These are phyloP conservation scores for Magnusiomyces tetraspermus DNA, from an alignment of 1,139 yeast species.

Conservation along the genomic window DNA sequence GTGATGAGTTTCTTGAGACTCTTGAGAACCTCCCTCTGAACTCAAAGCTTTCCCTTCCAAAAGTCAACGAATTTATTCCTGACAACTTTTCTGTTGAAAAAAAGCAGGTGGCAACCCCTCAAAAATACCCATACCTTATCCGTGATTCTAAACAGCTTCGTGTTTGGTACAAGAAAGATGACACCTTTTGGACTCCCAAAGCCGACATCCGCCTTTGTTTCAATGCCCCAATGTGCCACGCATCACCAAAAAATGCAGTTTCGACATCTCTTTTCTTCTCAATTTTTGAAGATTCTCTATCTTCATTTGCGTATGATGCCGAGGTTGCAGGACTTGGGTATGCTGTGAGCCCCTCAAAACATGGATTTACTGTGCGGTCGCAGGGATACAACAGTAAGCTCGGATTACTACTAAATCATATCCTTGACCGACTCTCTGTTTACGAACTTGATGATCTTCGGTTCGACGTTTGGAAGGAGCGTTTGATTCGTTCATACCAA, in stretches of 20 bases:
- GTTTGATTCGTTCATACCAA: conserved; percentile 48
- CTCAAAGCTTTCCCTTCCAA: conserved; percentile 50
- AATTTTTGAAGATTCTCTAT: conserved; percentile 63
- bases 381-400: conserved; percentile 82
- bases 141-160: conserved; percentile 36
- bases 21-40: conserved; percentile 31
- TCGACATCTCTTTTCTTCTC: conserved; percentile 56
- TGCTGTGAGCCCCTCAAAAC: conserved; percentile 49
- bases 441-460: conserved; percentile 48
- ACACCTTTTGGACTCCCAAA: conserved; percentile 81
- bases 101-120: conserved; percentile 33
- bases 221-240: conserved; percentile 51
- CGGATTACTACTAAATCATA: conserved; percentile 48
- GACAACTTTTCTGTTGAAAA: conserved; percentile 55
- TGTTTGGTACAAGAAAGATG: conserved; percentile 89
- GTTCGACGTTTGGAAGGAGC: conserved; percentile 59
- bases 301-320: conserved; percentile 76
- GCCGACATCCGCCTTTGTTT: conserved; percentile 59
- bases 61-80: conserved; percentile 70
- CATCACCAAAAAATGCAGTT: conserved; percentile 48
- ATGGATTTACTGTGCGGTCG: conserved; percentile 59
- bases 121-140: conserved; percentile 43
- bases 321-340: conserved; percentile 68
- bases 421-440: conserved; percentile 43
- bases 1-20: conserved; percentile 33